phyloP scores from a whole-genome alignment of 2,329 filamentous ascomycete species.

The Alternaria consortialis region DNA sequence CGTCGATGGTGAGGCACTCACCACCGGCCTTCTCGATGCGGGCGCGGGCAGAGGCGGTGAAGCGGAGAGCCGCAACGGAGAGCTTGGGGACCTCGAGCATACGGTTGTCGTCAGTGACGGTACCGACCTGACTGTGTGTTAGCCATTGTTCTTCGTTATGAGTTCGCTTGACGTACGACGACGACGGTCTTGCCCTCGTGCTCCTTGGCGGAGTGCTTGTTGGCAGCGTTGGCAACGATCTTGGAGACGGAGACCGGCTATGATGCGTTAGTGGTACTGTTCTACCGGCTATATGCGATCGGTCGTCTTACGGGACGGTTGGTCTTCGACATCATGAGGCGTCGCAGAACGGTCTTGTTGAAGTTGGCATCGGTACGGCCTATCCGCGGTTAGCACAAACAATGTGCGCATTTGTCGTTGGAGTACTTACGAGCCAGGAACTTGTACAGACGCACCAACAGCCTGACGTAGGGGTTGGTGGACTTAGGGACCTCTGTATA shows the following conservation, averaged over 20 bases:
- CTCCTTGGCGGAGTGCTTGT: conserved; percentile 59
- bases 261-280: conserved; percentile 28
- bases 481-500: conserved; percentile 71
- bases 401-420: conserved; percentile 10
- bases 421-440: conserved; percentile 86
- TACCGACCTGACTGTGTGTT: conserved; percentile 67
- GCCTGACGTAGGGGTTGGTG: conserved; percentile 97
- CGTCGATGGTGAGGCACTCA: conserved; percentile 94
- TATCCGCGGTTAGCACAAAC: conserved; percentile 53
- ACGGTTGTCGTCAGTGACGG: conserved; percentile 97
- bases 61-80: conserved; percentile 91
- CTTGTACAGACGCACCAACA: conserved; percentile 98
- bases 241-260: conserved; percentile 86
- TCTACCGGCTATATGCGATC: neutral
- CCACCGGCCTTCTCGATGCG: conserved; percentile 93
- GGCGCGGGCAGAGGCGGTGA: conserved; percentile 94
- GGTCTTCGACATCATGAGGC: conserved; percentile 98
- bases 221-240: conserved; percentile 72
- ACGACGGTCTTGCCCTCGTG: conserved; percentile 86
- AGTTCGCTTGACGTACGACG: conserved; percentile 59
- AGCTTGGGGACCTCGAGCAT: conserved; percentile 84
- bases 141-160: conserved; percentile 11
- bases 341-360: conserved; percentile 98
- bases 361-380: conserved; percentile 96
- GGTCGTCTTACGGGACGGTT: conserved; percentile 70